Base-by-base conservation (phyloP, 148 eudicot species). In the Silene conica region DNA sequence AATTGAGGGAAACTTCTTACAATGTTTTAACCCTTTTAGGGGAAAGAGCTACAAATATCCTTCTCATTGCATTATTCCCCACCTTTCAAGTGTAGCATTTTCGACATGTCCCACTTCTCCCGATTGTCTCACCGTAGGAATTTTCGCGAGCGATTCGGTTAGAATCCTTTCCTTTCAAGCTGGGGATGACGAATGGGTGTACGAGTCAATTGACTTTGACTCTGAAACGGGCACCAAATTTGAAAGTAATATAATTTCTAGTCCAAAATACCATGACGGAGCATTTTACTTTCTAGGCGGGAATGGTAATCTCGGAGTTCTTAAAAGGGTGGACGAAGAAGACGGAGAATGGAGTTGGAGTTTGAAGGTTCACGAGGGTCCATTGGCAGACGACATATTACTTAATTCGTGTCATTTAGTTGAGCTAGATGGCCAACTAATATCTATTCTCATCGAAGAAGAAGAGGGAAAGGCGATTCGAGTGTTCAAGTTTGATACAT, bases 41-140 rank as follows among this genome's bases (percentile, higher is more conserved):
- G 2, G 26, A 18, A 12, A 65, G 12, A 20, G 46, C n/a, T n/a
- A 0, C 1, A 3, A 0, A 57, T 38, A 15, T 72, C 78, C 2
- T 8, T 3, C 48, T 26, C 20, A n/a, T n/a, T n/a, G n/a, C n/a
- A n/a, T n/a, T n/a, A 3, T 8, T 59, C 1, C 4, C 1, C 0
- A 2, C 0, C 3, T 55, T 11, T 5, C 48, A 2, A 69, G 61
- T 50, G 5, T 45, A 34, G 73, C 28, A 20, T 76, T 76, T 26
- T 76, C 73, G 26, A 76, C 25, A 18, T 9, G 43, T 31, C 69
- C 73, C 11, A 69, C 46, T 8, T 68, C 25, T 45, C 41, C 73
- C 13, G 69, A 76, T 13, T 69, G 68, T 38, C 18, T 69, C 1
- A 76, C 68, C 0, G 48, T 69, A 19, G 68, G 18, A 12, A 41